phyloP scores from a whole-genome alignment of 257 asterid species.

The Prunella vulgaris region DNA sequence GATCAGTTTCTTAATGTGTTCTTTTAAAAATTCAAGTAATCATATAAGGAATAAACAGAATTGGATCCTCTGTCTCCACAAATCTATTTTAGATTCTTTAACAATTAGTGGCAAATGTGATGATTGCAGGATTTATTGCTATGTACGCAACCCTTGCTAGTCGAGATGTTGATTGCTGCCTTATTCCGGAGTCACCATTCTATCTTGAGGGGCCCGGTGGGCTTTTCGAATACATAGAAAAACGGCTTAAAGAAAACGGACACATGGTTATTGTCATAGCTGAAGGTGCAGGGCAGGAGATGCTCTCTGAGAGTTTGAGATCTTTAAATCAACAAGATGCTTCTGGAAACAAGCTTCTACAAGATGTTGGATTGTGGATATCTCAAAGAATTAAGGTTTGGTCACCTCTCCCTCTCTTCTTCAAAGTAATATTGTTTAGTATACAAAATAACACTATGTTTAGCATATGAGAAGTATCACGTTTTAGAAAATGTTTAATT shows the following conservation, averaged over 20 bases:
- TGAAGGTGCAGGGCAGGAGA: conserved; percentile 95
- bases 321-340: conserved; percentile 49
- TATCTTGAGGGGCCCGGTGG: conserved; percentile 82
- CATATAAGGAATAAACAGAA: too few relatives aligned
- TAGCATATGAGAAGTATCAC: too few relatives aligned
- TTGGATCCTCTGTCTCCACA: too few relatives aligned
- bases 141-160: conserved; percentile 96
- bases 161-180: conserved; percentile 92
- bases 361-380: conserved; percentile 88
- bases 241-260: conserved; percentile 64
- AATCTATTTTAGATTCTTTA: not conserved
- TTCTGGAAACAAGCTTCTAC: conserved; percentile 79
- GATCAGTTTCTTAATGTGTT: too few relatives aligned
- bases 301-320: conserved; percentile 53
- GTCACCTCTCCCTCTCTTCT: not conserved
- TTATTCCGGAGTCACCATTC: conserved; percentile 93
- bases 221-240: conserved; percentile 71
- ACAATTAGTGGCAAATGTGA: not conserved
- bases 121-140: conserved; percentile 69
- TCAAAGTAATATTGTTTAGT: too few relatives aligned
- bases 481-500: too few relatives aligned
- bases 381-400: conserved; percentile 75
- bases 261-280: conserved; percentile 96
- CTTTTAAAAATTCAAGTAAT: too few relatives aligned
- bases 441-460: too few relatives aligned